phyloP scores from a whole-genome alignment of 306 rosid species.

The Rubus parviflorus region DNA sequence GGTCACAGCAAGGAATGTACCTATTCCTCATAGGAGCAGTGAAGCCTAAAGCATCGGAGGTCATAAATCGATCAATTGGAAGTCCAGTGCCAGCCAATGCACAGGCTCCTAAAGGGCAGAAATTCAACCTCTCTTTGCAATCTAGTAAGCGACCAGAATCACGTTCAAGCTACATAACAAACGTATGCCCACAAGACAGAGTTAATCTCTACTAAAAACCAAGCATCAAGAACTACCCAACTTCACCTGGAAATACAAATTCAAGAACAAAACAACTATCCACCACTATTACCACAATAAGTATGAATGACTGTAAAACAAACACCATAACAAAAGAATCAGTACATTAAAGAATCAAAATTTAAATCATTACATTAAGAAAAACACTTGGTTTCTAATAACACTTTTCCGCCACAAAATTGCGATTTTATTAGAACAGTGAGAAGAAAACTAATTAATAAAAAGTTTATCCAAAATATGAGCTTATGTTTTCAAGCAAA shows the following conservation, averaged over 20 bases:
- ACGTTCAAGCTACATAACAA: conserved; percentile 78
- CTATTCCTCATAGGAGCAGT: conserved; percentile 92
- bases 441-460: no score
- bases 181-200: conserved; percentile 9
- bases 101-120: conserved; percentile 91
- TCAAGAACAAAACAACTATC: background rate
- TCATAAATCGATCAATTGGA: conserved; percentile 97
- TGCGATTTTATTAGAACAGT: no score
- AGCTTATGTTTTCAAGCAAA: background rate
- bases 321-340: background rate
- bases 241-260: background rate
- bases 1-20: conserved; percentile 36
- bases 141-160: conserved; percentile 84
- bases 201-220: conserved; percentile 18
- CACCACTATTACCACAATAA: background rate
- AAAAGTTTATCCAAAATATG: background rate
- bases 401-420: background rate
- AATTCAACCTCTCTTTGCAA: conserved; percentile 85
- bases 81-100: conserved; percentile 99
- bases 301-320: background rate
- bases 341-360: background rate
- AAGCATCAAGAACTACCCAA: background rate
- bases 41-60: conserved; percentile 77
- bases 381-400: background rate
- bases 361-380: background rate